Evolutionary conservation across 2,329 filamentous ascomycete genomes (phyloP).

Genomic region (Diaporthe citri): DNA sequence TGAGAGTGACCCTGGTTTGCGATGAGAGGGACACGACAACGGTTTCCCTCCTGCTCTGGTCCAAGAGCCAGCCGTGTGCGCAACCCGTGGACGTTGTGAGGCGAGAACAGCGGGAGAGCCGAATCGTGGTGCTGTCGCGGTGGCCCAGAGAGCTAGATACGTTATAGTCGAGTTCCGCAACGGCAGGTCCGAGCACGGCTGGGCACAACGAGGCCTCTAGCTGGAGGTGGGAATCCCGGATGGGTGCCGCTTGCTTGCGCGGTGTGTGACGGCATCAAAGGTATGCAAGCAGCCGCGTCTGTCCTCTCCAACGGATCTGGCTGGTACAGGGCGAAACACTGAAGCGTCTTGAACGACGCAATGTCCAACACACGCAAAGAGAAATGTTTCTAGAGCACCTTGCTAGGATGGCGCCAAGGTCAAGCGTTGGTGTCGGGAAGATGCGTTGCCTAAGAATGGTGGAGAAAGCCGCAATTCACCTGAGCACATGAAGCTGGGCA

Average conservation of each 20-base stretch:
- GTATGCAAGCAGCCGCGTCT: constrained; percentile 46
- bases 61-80: constrained; percentile 30
- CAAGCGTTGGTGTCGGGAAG: constrained; percentile 34
- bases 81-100: constrained; percentile 25
- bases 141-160: constrained; percentile 31
- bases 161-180: constrained; percentile 27
- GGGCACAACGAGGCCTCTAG: constrained; percentile 31
- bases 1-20: constrained; percentile 7
- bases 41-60: constrained; percentile 24
- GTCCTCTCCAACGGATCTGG: constrained; percentile 40
- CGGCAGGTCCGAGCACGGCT: not conserved
- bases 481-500: constrained; percentile 35
- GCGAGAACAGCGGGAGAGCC: constrained; percentile 31
- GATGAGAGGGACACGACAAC: constrained; percentile 38
- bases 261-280: constrained; percentile 46
- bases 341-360: constrained; percentile 39
- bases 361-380: constrained; percentile 43
- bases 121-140: constrained; percentile 24
- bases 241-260: constrained; percentile 40
- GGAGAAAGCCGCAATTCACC: constrained; percentile 24
- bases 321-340: constrained; percentile 37
- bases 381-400: constrained; percentile 39
- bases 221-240: constrained; percentile 35
- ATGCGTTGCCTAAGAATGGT: constrained; percentile 28
- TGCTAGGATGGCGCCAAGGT: constrained; percentile 36